A percentile compares a stretch with the other conserved stretches of the same genome.
phyloP scores from a whole-genome alignment of 345 rosid species.

The Lepidium africanum region DNA sequence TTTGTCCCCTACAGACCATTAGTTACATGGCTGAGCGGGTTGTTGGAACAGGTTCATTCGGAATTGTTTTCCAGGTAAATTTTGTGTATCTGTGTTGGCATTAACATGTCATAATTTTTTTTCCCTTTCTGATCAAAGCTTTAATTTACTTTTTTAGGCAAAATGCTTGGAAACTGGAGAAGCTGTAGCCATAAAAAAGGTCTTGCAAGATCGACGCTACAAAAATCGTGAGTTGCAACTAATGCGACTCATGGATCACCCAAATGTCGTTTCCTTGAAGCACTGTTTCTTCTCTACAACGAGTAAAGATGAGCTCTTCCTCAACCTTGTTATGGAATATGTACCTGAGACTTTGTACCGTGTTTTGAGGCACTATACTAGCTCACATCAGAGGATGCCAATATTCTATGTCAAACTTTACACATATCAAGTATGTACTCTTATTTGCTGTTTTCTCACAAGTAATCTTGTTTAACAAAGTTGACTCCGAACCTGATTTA shows the following conservation, averaged over 20 bases:
- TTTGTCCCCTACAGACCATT: constrained; percentile 44
- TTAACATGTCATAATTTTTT: neutral
- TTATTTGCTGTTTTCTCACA: neutral
- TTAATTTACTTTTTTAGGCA: constrained; percentile 38
- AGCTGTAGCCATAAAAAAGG: constrained; percentile 76
- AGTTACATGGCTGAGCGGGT: constrained; percentile 88
- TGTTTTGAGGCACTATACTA: constrained; percentile 54
- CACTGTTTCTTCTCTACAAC: constrained; percentile 87
- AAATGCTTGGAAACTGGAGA: constrained; percentile 84
- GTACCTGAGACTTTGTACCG: constrained; percentile 67
- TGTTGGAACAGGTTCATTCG: constrained; percentile 75
- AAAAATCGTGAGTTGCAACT: constrained; percentile 75
- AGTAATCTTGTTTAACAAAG: neutral
- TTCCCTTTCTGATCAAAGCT: neutral
- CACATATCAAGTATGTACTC: constrained; percentile 53
- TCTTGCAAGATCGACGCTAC: constrained; percentile 68
- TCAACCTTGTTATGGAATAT: constrained; percentile 81
- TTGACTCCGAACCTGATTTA: neutral
- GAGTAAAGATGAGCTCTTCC: constrained; percentile 61
- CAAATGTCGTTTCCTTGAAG: constrained; percentile 69
- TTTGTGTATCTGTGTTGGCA: neutral
- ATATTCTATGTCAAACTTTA: constrained; percentile 70
- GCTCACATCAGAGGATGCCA: constrained; percentile 66
- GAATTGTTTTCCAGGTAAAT: constrained; percentile 71
- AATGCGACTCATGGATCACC: constrained; percentile 74